Evolutionary conservation across 352 stramenopile species (phyloP).

Genomic region (Pythium grandisporangium): DNA sequence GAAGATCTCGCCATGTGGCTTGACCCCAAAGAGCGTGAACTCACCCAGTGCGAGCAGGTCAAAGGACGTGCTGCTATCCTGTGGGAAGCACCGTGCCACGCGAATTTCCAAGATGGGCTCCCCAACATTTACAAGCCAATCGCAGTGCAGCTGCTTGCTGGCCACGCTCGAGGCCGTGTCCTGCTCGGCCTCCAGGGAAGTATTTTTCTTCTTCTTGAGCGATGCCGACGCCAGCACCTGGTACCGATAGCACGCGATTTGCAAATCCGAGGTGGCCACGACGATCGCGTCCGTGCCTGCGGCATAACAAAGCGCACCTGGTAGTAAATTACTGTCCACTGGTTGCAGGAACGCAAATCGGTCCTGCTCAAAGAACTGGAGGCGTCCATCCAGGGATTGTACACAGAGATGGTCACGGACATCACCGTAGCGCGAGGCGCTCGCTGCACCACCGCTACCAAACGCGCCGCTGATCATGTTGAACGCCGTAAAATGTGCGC

Average conservation of each 20-base stretch:
- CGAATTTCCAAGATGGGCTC: constrained; percentile 56
- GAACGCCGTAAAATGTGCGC: constrained; percentile 87
- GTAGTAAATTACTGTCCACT: constrained; percentile 75
- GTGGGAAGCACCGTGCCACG: constrained; percentile 30
- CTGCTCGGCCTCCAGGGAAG: constrained; percentile 30
- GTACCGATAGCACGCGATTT: constrained; percentile 84
- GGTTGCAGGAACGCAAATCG: constrained; percentile 80
- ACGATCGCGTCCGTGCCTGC: constrained; percentile 74
- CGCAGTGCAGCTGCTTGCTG: constrained; percentile 33
- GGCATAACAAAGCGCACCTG: constrained; percentile 76
- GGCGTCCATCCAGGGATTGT: constrained; percentile 83
- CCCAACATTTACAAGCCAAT: constrained; percentile 64
- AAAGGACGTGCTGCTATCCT: constrained; percentile 42
- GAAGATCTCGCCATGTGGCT: constrained; percentile 62
- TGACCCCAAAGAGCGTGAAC: constrained; percentile 73
- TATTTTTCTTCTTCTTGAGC: constrained; percentile 50
- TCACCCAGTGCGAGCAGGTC: constrained; percentile 82
- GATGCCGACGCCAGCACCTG: constrained; percentile 75
- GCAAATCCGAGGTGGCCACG: constrained; percentile 68
- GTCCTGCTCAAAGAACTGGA: constrained; percentile 92
- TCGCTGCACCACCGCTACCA: constrained; percentile 15
- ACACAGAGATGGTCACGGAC: constrained; percentile 83
- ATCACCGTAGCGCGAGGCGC: not conserved
- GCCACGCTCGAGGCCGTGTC: constrained; percentile 13
- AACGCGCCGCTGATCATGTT: constrained; percentile 86